Evolutionary conservation across 176 grass and related monocot species (phyloP).

Genomic region (Panicum miliaceum): DNA sequence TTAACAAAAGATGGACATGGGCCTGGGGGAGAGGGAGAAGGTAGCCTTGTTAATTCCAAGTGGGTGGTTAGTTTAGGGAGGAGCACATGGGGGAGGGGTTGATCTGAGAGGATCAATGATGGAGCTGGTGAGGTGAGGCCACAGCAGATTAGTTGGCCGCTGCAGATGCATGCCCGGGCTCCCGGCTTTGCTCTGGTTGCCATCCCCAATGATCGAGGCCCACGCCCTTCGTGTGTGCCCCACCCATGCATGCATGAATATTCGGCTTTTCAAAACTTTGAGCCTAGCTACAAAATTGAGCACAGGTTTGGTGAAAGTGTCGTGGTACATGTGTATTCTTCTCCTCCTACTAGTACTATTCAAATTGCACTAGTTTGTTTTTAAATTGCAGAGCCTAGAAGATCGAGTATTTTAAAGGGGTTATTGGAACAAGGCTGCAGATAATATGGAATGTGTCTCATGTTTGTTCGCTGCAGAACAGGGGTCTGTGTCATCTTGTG

Average conservation of each 20-base stretch:
- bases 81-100: constrained; percentile 39
- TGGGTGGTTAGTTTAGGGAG: constrained; percentile 33
- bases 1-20: neutral
- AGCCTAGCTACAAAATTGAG: neutral
- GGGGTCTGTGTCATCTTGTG: neutral
- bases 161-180: constrained; percentile 26
- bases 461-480: neutral
- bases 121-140: constrained; percentile 45
- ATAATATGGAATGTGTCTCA: constrained; percentile 8
- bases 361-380: neutral
- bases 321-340: neutral
- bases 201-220: constrained; percentile 38
- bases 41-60: constrained; percentile 35
- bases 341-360: neutral
- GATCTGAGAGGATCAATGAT: neutral
- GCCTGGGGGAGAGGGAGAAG: neutral
- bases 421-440: neutral
- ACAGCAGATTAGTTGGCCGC: constrained; percentile 46
- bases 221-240: constrained; percentile 31
- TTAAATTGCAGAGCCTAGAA: neutral
- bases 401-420: neutral
- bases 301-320: constrained; percentile 44
- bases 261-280: neutral
- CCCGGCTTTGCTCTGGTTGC: constrained; percentile 18
- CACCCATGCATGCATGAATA: neutral